Percentiles rank a stretch among this genome's conserved stretches.
These are phyloP conservation scores for Chloris gayana DNA, from an alignment of 176 grass and related monocot species.

Conservation along the genomic window DNA sequence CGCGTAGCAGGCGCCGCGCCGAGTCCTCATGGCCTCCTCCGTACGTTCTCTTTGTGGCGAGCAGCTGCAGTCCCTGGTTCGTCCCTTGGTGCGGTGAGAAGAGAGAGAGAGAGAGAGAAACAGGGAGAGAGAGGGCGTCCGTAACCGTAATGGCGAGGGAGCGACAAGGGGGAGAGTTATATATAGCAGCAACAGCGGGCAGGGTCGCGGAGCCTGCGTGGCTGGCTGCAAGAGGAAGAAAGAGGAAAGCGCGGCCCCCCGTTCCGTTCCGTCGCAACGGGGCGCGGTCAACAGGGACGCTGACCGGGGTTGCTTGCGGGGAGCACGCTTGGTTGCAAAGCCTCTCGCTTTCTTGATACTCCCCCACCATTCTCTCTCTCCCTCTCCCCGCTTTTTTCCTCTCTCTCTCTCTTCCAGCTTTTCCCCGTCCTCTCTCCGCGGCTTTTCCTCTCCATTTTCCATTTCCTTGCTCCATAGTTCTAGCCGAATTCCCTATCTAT, in stretches of 20 bases:
- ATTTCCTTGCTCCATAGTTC: neutral
- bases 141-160: slow-evolving; percentile 44
- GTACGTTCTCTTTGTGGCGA: slow-evolving; percentile 12
- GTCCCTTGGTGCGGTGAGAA: neutral
- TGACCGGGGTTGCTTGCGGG: slow-evolving; percentile 59
- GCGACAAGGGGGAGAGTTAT: slow-evolving; percentile 23
- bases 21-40: slow-evolving; percentile 45
- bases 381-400: too few relatives aligned
- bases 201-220: too few relatives aligned
- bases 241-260: neutral
- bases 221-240: too few relatives aligned
- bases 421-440: neutral
- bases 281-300: slow-evolving; percentile 54
- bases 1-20: slow-evolving; percentile 45
- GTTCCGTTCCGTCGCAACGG: slow-evolving; percentile 34
- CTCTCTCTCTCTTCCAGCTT: neutral
- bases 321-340: slow-evolving; percentile 61
- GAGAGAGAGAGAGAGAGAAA: neutral
- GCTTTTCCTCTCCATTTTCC: neutral
- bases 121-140: neutral
- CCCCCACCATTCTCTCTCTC: neutral
- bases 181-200: slow-evolving; percentile 17
- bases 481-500: neutral
- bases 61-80: slow-evolving; percentile 2
- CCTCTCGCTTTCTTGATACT: slow-evolving; percentile 57